phyloP scores from a whole-genome alignment of 768 basidiomycete genomes.

The Harrya chromipes region DNA sequence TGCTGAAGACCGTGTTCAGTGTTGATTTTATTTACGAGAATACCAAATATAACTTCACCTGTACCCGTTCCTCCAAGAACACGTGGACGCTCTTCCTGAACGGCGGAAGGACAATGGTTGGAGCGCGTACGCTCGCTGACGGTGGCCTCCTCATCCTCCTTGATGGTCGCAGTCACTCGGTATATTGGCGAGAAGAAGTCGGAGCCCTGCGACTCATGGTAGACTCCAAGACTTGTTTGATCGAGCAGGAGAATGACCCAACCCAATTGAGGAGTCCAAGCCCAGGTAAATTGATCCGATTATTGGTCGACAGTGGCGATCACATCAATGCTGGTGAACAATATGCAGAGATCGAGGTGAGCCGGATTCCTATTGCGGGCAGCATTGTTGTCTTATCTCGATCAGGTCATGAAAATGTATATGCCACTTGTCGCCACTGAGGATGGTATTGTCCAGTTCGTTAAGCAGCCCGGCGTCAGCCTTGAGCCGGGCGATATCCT shows the following conservation, averaged over 20 bases:
- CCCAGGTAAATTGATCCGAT: constrained; percentile 94
- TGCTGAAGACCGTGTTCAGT: constrained; percentile 93
- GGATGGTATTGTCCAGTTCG: constrained; percentile 90
- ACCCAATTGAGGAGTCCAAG: constrained; percentile 94
- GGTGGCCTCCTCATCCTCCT: constrained; percentile 90
- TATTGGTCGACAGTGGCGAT: constrained; percentile 94
- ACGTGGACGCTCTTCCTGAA: constrained; percentile 96
- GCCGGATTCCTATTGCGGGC: constrained; percentile 16
- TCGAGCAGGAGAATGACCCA: constrained; percentile 99
- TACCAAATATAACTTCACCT: constrained; percentile 92
- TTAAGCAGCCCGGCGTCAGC: constrained; percentile 97
- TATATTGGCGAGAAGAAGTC: constrained; percentile 98
- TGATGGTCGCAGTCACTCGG: constrained; percentile 92
- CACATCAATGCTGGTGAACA: constrained; percentile 96
- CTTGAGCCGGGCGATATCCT: constrained; percentile 96
- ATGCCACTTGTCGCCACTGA: constrained; percentile 96
- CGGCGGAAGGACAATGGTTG: constrained; percentile 89
- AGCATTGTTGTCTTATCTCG: constrained; percentile 1
- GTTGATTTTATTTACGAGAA: constrained; percentile 98
- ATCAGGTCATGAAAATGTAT: constrained; percentile 98
- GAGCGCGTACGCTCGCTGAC: constrained; percentile 88
- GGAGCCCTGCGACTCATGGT: constrained; percentile 90
- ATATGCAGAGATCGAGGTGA: constrained; percentile 96
- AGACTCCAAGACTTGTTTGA: constrained; percentile 96
- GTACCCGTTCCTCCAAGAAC: constrained; percentile 83